Conservation (phyloP, 2,329 filamentous ascomycete genomes). For the Epichloe aotearoae region DNA sequence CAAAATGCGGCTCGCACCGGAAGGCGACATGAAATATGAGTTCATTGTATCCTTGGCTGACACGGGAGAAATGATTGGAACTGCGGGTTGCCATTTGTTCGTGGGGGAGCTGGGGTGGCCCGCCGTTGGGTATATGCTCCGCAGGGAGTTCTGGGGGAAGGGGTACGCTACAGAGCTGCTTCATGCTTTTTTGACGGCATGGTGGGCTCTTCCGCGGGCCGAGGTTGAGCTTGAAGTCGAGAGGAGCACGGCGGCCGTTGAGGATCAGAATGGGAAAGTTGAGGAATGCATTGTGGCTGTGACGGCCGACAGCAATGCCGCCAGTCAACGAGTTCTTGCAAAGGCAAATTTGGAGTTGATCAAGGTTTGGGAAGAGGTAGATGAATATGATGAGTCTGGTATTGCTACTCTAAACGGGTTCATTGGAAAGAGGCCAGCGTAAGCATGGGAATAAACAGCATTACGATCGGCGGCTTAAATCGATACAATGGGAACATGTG, state of each 20-base stretch:
- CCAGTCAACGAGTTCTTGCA: conserved; percentile 40
- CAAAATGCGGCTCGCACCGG: conserved; percentile 29
- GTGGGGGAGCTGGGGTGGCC: conserved; percentile 36
- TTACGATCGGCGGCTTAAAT: not conserved
- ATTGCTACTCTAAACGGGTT: conserved; percentile 15
- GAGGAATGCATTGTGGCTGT: conserved; percentile 31
- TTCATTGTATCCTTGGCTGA: conserved; percentile 35
- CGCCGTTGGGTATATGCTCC: conserved; percentile 45
- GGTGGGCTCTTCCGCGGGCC: conserved; percentile 35
- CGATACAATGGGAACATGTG: not conserved
- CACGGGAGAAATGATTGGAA: conserved; percentile 38
- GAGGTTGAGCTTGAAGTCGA: conserved; percentile 31
- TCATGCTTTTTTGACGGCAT: conserved; percentile 31
- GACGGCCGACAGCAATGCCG: conserved; percentile 33
- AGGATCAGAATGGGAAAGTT: conserved; percentile 13
- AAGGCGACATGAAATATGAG: conserved; percentile 40
- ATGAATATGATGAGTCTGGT: conserved; percentile 9
- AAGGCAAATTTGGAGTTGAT: conserved; percentile 34
- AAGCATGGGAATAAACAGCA: not conserved
- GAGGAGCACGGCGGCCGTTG: conserved; percentile 20
- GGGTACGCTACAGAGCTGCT: conserved; percentile 46
- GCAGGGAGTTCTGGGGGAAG: conserved; percentile 36
- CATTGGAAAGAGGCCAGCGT: not conserved
- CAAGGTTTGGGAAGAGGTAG: conserved; percentile 23
- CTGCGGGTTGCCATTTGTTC: conserved; percentile 29